These are phyloP conservation scores for Talaromyces borbonicus DNA, from an alignment of 495 filamentous ascomycete species.

Conservation along the genomic window DNA sequence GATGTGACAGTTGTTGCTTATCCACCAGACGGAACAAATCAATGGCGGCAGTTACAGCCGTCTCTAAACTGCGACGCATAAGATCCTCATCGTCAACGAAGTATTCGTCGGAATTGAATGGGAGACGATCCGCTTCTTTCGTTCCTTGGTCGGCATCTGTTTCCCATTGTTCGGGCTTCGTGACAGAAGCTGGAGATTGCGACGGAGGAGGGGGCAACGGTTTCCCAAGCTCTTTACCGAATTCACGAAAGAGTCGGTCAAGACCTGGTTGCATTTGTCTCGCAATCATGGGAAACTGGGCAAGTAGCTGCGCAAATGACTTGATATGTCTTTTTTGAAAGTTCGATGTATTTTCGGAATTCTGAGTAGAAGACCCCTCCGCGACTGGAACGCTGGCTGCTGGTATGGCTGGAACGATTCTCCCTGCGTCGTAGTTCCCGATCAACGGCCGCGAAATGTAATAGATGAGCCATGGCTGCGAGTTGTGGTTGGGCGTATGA, in stretches of 20 bases:
- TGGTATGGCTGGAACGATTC: constrained; percentile 51
- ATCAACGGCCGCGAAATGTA: constrained; percentile 91
- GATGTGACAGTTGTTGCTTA: constrained; percentile 83
- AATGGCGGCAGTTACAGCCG: constrained; percentile 83
- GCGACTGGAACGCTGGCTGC: constrained; percentile 27
- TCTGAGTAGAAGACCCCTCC: constrained; percentile 22
- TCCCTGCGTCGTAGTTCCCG: constrained; percentile 68
- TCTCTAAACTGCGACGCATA: constrained; percentile 80
- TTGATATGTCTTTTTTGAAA: constrained; percentile 81
- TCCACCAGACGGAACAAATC: constrained; percentile 94
- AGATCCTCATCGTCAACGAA: constrained; percentile 80
- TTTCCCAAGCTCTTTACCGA: constrained; percentile 74
- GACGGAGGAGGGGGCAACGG: constrained; percentile 72
- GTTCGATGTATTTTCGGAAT: constrained; percentile 25
- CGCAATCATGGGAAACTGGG: constrained; percentile 92
- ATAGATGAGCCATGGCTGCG: constrained; percentile 90
- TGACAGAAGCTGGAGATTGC: constrained; percentile 31
- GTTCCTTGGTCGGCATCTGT: constrained; percentile 28
- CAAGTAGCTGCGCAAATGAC: constrained; percentile 81
- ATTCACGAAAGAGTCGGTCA: constrained; percentile 83
- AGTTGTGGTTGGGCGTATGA: constrained; percentile 73
- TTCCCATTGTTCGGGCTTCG: constrained; percentile 16
- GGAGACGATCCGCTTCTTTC: constrained; percentile 25
- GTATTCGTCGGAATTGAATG: constrained; percentile 41
- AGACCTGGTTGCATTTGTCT: constrained; percentile 91